phyloP scores from a whole-genome alignment of 2,329 filamentous ascomycete species.

The Phialophora expanda region DNA sequence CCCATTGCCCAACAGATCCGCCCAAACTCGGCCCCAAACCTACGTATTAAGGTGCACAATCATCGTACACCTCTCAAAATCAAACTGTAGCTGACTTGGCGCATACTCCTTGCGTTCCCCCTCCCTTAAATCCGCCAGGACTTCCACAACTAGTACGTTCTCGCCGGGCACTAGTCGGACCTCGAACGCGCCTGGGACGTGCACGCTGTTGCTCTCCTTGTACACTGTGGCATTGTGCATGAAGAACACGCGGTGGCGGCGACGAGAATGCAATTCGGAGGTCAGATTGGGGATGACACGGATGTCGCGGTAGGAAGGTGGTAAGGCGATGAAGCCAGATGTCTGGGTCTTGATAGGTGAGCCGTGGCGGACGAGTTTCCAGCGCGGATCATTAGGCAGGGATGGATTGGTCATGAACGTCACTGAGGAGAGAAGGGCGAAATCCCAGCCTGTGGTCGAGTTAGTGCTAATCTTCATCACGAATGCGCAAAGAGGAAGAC shows the following conservation, averaged over 20 bases:
- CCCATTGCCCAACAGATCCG: not conserved
- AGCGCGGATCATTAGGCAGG: slow-evolving; percentile 63
- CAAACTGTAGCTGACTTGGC: slow-evolving; percentile 64
- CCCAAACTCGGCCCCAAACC: not conserved
- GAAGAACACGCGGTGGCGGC: slow-evolving; percentile 33
- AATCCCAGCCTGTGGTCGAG: slow-evolving; percentile 47
- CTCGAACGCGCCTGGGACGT: slow-evolving; percentile 74
- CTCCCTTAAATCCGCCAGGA: slow-evolving; percentile 70
- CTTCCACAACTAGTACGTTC: slow-evolving; percentile 78
- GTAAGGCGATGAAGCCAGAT: slow-evolving; percentile 71
- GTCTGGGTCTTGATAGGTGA: slow-evolving; percentile 71
- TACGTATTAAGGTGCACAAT: slow-evolving; percentile 27
- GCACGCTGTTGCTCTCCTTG: slow-evolving; percentile 45
- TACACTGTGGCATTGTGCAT: slow-evolving; percentile 32
- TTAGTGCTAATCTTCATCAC: not conserved
- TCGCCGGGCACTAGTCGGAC: slow-evolving; percentile 71
- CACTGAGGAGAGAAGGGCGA: slow-evolving; percentile 69
- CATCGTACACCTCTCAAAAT: slow-evolving; percentile 67
- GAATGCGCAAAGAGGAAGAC: not conserved
- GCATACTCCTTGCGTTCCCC: slow-evolving; percentile 61
- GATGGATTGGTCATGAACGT: slow-evolving; percentile 69
- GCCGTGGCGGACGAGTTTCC: slow-evolving; percentile 68
- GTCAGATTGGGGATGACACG: slow-evolving; percentile 58
- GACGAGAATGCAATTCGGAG: slow-evolving; percentile 27
- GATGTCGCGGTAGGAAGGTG: slow-evolving; percentile 69